Conservation (phyloP, 176 grass and related monocot species). For the Avena insularis region DNA sequence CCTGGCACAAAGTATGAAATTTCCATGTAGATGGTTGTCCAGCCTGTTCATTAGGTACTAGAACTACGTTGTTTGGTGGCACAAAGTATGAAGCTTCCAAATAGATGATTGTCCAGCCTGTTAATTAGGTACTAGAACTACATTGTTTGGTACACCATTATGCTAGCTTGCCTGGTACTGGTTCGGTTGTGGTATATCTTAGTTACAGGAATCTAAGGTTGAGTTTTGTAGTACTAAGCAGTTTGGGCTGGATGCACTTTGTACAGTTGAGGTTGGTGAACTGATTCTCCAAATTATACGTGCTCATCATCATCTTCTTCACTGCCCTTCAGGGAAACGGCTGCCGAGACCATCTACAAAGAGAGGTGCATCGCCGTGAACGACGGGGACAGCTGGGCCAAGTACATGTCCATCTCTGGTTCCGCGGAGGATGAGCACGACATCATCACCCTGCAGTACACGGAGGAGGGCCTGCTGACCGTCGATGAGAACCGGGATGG, state of each 20-base stretch:
- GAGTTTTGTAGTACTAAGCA: neutral
- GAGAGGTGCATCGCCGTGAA: constrained; percentile 75
- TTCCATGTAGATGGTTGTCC: too few species aligned
- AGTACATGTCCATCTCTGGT: constrained; percentile 96
- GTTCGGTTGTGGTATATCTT: neutral
- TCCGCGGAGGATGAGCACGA: constrained; percentile 81
- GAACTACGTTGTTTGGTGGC: too few species aligned
- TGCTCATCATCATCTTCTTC: neutral
- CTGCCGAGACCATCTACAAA: constrained; percentile 91
- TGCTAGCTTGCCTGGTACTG: too few species aligned
- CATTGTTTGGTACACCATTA: too few species aligned
- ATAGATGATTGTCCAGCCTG: too few species aligned
- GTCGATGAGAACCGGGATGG: constrained; percentile 87
- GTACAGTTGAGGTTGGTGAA: neutral
- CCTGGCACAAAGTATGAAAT: too few species aligned
- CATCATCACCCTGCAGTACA: constrained; percentile 96
- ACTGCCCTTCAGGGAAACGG: constrained; percentile 63
- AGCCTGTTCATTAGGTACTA: too few species aligned
- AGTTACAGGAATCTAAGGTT: constrained; percentile 20
- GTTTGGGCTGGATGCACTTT: constrained; percentile 9
- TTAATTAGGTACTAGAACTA: too few species aligned
- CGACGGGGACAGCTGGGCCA: constrained; percentile 81
- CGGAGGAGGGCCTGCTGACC: constrained; percentile 86
- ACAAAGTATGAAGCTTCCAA: too few species aligned
- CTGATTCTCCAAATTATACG: neutral